Base-by-base conservation (phyloP, 2,329 filamentous ascomycete genomes). In the Neophaeococcomyces aloes region DNA sequence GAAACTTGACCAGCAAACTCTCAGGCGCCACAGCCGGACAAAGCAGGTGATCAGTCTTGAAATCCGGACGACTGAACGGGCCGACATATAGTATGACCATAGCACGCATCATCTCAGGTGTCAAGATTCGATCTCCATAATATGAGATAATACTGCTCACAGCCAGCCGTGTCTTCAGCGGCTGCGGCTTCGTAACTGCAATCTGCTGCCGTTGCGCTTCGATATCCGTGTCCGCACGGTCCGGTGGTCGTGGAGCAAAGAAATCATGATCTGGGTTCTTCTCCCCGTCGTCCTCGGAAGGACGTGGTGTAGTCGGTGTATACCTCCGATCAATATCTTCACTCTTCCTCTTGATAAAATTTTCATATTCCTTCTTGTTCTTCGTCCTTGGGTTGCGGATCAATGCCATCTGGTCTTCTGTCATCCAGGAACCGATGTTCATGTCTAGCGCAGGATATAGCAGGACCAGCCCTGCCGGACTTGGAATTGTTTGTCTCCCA, bases 381-480 rank as follows among this genome's bases (percentile, higher is more conserved):
- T 79, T 76, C 8, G 86, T 79, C 19, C 50, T 34, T 7, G 53
- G 53, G 50, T 94, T 88, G 52, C 86, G 81, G 50, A 98, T 94
- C 48, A 98, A 67, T 0, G 86, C 79, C 86, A 96, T 94, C 60
- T 98, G 88, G 61, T 96, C 89, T 56, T 96, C 89, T 0, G 86
- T 88, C 88, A 98, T 96, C 91, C 91, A 98, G 62, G 88, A 95
- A 29, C 86, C 86, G 52, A 96, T 96, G 57, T 94, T 95, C 83
- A 96, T 87, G 57, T 96, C 91, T 47, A 98, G 67, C 0, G 82
- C 81, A 1, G 91, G 91, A 57, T 98, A 98, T 46, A 93, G 79
- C 38, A 94, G 71, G 0, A 96, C 72, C 6, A 96, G 64, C 0
- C 87, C 89, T 41, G 84, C 82, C 0, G 91, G 91, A 0, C 75